Evolutionary conservation across 331 rosid species (phyloP), one percentile per base, ranked within the genome.

Genomic region (Pyrus hybrid): DNA sequence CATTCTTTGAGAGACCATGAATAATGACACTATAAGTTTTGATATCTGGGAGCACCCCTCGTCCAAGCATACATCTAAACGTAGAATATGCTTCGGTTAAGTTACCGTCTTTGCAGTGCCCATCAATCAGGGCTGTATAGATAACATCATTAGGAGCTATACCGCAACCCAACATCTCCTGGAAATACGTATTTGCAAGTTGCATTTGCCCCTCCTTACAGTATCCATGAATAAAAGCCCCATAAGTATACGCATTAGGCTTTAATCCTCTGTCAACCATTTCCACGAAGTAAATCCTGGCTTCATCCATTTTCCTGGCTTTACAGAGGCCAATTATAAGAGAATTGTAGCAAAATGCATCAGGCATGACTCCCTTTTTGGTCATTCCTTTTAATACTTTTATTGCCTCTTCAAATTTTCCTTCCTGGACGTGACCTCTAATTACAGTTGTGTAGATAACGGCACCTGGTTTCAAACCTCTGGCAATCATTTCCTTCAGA

Each of bases 181-280:
- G 32, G 61, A 87, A 87, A 76, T 77, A 80, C 76, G 56, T 63
- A 67, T 82, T 81, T 54, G 88, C 91, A 62, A 82, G 74, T 77
- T 69, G 80, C 83, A 82, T 82, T 64, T 78, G 65, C 68, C 87
- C 85, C 5, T 67, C 78, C 68, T 77, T 87, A 73, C 75, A 33
- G 49, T 75, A 76, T 11, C 80, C 79, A 17, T 73, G 77, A 68
- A 87, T 76, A 58, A 84, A 87, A 76, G 88, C 79, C 63, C 87
- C 91, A 78, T 80, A 87, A 17, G 90, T 84, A 81, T 80, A 83
- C 37, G 64, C 77, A 82, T 84, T 82, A 53, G 90, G 92, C 78
- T 70, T 76, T 35, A 84, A 64, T 75, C 88, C 88, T 30, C 56
- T 69, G 41, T 70, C 77, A 71, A 84, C 71, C 87, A 86, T 83